Evolutionary conservation across 225 moss, liverwort and hornwort species (phyloP).

Genomic region (Sphagnum tenellum): DNA sequence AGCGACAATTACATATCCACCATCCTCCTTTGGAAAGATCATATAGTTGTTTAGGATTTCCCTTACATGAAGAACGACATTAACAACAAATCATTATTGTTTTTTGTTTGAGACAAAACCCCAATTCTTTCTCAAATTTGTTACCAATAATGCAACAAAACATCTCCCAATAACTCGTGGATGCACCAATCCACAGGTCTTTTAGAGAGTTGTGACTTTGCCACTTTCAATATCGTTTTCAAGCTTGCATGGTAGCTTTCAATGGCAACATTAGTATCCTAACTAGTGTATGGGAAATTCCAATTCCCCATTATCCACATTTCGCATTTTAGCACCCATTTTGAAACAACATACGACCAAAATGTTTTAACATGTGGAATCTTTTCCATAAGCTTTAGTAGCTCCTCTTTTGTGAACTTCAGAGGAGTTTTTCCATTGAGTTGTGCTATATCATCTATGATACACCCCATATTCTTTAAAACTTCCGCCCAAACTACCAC

Average conservation of each 20-base stretch:
- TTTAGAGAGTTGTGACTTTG: not conserved
- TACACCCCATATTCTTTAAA: not conserved
- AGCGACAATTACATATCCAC: not conserved
- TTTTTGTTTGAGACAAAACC: not conserved
- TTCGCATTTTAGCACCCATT: not conserved
- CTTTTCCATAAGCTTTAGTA: not conserved
- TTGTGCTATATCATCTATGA: not conserved
- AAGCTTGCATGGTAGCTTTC: not conserved
- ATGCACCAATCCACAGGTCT: not conserved
- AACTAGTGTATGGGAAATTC: not conserved
- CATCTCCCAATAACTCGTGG: not conserved
- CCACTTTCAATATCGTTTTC: not conserved
- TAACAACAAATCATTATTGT: not conserved
- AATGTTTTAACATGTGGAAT: not conserved
- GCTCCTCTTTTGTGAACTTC: not conserved
- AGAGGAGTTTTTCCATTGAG: not conserved
- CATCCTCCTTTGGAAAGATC: not conserved
- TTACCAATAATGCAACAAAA: not conserved
- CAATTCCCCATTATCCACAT: not conserved
- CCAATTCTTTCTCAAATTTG: not conserved
- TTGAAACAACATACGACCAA: not conserved
- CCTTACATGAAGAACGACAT: not conserved
- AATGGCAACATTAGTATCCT: slow-evolving; percentile 1
- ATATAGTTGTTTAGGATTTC: not conserved
- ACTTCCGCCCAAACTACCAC: too few species aligned